Conservation (phyloP, 1,139 yeast species). For the Candida pseudoviswanathii region DNA sequence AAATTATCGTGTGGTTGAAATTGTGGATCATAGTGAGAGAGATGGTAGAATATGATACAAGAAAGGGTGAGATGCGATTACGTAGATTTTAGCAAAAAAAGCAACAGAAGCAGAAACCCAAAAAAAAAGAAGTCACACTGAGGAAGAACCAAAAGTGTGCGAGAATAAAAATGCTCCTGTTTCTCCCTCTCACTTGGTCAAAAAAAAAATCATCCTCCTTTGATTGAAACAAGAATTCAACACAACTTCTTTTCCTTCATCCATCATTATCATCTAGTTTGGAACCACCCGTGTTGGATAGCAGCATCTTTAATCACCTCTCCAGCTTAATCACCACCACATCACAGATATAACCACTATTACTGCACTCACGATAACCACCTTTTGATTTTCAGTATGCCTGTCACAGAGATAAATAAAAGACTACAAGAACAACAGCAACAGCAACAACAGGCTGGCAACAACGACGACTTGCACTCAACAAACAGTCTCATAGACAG, state of each 20-base stretch:
- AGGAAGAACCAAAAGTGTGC: not conserved
- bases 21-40: not conserved
- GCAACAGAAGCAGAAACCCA: no score
- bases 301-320: no score
- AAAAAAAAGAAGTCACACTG: no score
- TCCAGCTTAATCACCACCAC: no score
- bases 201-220: not conserved
- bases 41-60: not conserved
- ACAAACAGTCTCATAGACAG: conserved; percentile 9
- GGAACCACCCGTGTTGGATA: no score
- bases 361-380: not conserved
- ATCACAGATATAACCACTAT: not conserved
- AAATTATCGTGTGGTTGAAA: not conserved
- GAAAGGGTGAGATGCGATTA: not conserved
- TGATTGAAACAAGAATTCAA: not conserved
- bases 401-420: conserved; percentile 15
- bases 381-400: conserved; percentile 9
- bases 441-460: not conserved
- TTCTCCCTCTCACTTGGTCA: not conserved
- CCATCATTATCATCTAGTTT: no score
- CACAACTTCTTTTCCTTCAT: no score
- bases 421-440: conserved; percentile 1
- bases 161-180: not conserved
- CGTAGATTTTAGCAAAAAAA: not conserved
- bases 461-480: conserved; percentile 1